phyloP scores from a whole-genome alignment of 2,329 filamentous ascomycete genomes.

The Aspergillus japonicus region DNA sequence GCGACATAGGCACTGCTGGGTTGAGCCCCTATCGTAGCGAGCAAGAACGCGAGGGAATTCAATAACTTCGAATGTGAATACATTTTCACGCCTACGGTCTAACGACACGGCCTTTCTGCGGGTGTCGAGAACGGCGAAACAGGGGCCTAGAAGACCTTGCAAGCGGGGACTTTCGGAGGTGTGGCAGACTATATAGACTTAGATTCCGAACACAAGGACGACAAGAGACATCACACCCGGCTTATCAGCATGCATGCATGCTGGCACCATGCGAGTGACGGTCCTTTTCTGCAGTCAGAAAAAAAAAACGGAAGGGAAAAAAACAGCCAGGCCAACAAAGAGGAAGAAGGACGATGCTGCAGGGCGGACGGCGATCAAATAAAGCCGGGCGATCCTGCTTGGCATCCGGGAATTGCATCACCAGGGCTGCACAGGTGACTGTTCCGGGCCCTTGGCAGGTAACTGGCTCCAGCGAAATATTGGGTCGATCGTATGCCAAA shows the following conservation, averaged over 20 bases:
- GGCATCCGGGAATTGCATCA: not conserved
- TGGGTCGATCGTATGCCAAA: not conserved
- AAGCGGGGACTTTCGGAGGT: not conserved
- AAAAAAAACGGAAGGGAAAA: no score
- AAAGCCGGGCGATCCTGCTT: not conserved
- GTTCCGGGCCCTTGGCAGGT: not conserved
- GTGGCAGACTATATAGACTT: not conserved
- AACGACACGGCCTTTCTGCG: not conserved
- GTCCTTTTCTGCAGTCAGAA: not conserved
- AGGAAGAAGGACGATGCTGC: not conserved
- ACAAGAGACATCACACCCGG: not conserved
- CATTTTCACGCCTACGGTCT: not conserved
- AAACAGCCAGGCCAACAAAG: not conserved
- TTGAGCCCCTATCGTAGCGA: not conserved
- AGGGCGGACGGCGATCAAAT: not conserved
- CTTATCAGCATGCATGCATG: not conserved
- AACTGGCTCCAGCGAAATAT: not conserved
- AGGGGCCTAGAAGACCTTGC: not conserved
- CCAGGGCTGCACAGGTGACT: not conserved
- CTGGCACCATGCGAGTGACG: not conserved
- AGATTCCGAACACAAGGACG: no score
- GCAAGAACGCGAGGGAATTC: not conserved
- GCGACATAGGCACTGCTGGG: slow-evolving; percentile 17
- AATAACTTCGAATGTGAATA: not conserved
- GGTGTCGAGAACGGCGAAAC: no score